Conservation (phyloP, 2,329 filamentous ascomycete species). For the Fusarium robinianum region DNA sequence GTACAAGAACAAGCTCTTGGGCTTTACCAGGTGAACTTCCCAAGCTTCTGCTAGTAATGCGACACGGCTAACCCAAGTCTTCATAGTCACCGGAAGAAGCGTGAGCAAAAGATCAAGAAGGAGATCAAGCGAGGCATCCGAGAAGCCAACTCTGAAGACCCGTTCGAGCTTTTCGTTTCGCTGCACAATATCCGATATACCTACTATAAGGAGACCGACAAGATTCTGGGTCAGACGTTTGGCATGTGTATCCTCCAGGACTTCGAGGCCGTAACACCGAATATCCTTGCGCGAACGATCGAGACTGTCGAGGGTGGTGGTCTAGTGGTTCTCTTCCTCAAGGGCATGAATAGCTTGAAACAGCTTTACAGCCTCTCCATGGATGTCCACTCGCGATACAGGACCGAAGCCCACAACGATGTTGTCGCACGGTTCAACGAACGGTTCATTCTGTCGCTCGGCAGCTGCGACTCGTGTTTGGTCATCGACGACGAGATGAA, state of each 20-base stretch:
- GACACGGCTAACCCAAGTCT: slow-evolving; percentile 22
- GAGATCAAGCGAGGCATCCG: slow-evolving; percentile 94
- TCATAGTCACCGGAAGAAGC: slow-evolving; percentile 90
- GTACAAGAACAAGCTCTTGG: slow-evolving; percentile 96
- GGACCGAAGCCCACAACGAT: slow-evolving; percentile 94
- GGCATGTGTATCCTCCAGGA: slow-evolving; percentile 99
- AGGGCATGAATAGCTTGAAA: slow-evolving; percentile 96
- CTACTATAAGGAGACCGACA: slow-evolving; percentile 99
- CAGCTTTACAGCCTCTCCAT: slow-evolving; percentile 96
- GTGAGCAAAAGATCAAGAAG: slow-evolving; percentile 97
- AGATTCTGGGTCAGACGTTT: slow-evolving; percentile 96
- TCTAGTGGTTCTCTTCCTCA: slow-evolving; percentile 84
- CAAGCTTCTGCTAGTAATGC: not conserved
- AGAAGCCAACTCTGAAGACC: slow-evolving; percentile 89
- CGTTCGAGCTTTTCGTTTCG: slow-evolving; percentile 96
- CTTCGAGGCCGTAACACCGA: slow-evolving; percentile 97
- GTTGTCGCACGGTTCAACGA: slow-evolving; percentile 97
- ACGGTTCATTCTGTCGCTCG: slow-evolving; percentile 91
- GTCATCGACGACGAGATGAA: slow-evolving; percentile 98
- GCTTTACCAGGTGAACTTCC: slow-evolving; percentile 73
- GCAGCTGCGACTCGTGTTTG: slow-evolving; percentile 91
- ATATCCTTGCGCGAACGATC: slow-evolving; percentile 89
- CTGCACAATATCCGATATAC: slow-evolving; percentile 98
- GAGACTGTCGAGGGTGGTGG: slow-evolving; percentile 98
- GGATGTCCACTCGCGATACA: slow-evolving; percentile 96